A percentile compares a stretch with the other conserved stretches of the same genome.
phyloP scores from a whole-genome alignment of 129 eudicot species.

The Arctium minus region DNA sequence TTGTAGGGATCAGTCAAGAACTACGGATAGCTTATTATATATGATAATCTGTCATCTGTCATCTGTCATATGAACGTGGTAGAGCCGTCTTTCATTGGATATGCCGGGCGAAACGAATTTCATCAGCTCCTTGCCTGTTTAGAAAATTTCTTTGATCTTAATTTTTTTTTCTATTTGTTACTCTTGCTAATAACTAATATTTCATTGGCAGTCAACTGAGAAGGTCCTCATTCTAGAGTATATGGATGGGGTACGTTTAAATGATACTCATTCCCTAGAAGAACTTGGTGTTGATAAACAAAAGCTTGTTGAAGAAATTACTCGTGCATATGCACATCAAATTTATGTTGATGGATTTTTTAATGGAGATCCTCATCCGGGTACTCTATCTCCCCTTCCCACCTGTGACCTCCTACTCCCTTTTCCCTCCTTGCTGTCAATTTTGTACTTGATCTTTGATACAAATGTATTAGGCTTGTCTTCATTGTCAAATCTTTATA shows the following conservation, averaged over 20 bases:
- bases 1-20: not conserved
- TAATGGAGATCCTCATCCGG: slow-evolving; percentile 99
- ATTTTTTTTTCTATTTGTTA: not conserved
- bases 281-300: slow-evolving; percentile 83
- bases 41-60: not conserved
- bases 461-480: not conserved
- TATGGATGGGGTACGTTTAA: slow-evolving; percentile 93
- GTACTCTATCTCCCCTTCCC: slow-evolving; percentile 35
- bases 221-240: slow-evolving; percentile 86
- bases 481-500: slow-evolving; percentile 11
- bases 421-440: not conserved
- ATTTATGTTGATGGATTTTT: slow-evolving; percentile 97
- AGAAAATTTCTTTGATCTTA: not conserved
- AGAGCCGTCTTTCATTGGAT: not conserved
- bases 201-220: slow-evolving; percentile 68
- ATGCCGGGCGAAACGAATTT: not conserved
- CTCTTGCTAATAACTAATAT: slow-evolving; percentile 7
- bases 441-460: slow-evolving; percentile 1
- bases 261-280: slow-evolving; percentile 68
- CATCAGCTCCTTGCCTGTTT: not conserved
- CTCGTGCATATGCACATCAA: slow-evolving; percentile 99
- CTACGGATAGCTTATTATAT: not conserved
- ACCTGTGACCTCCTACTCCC: not conserved
- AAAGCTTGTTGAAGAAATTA: slow-evolving; percentile 96
- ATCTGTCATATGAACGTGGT: not conserved